A percentile compares a stretch with the other conserved stretches of the same genome.
These are phyloP conservation scores for Acacia concinna DNA, from an alignment of 331 rosid species.

Conservation along the genomic window DNA sequence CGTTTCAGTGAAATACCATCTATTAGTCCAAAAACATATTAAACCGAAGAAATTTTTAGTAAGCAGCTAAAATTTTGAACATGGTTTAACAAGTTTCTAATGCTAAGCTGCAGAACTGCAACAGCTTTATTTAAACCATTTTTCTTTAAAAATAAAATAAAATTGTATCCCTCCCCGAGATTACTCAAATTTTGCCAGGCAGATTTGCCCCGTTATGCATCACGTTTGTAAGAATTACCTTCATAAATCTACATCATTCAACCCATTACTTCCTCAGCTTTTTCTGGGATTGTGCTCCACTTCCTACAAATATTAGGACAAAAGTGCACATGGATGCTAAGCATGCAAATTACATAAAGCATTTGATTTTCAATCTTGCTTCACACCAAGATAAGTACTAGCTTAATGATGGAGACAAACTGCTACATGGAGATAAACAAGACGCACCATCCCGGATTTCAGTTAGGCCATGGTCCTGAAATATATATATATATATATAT, in stretches of 20 bases:
- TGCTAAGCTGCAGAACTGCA: not conserved
- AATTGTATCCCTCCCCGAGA: not conserved
- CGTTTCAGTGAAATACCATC: too few relatives aligned
- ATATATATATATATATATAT: conserved; percentile 11
- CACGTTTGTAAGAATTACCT: not conserved
- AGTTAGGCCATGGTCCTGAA: conserved; percentile 53
- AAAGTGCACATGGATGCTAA: conserved; percentile 16
- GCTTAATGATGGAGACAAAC: conserved; percentile 39
- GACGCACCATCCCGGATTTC: conserved; percentile 50
- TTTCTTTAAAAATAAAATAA: too few relatives aligned
- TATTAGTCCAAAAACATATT: too few relatives aligned
- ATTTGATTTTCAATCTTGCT: not conserved
- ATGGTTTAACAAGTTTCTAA: too few relatives aligned
- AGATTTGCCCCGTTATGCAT: not conserved
- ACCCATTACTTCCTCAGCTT: conserved; percentile 11
- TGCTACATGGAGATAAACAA: conserved; percentile 36
- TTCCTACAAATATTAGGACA: conserved; percentile 12
- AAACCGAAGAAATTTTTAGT: too few relatives aligned
- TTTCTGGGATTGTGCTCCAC: conserved; percentile 3
- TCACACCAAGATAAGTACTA: conserved; percentile 21
- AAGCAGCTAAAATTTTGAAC: too few relatives aligned
- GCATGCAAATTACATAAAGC: not conserved
- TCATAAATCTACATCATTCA: not conserved
- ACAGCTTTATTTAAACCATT: not conserved
- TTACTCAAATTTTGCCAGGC: not conserved